Evolutionary conservation across 306 rosid genomes (phyloP).

Genomic region (Cucumis melo): DNA sequence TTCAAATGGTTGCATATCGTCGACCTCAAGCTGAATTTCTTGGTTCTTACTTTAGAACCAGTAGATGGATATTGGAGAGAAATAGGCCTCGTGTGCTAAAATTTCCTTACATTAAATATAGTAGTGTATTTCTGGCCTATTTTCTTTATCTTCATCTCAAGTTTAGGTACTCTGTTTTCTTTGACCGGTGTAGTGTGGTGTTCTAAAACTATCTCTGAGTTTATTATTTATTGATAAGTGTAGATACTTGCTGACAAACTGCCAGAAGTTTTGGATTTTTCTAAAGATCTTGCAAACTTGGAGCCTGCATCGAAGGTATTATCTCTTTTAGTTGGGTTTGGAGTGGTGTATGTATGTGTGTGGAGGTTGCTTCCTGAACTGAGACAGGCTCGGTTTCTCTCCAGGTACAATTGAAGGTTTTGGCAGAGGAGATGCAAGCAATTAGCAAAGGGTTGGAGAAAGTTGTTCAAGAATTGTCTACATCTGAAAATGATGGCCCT

Average conservation of each 20-base stretch:
- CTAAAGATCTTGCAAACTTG: conserved; percentile 58
- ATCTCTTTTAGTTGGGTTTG: conserved; percentile 8
- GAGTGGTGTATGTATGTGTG: not conserved
- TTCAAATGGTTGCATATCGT: not conserved
- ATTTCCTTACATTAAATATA: not conserved
- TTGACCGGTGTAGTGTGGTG: not conserved
- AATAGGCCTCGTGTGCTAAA: not conserved
- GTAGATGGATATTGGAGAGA: not conserved
- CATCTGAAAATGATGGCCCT: conserved; percentile 72
- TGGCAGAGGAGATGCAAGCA: conserved; percentile 97
- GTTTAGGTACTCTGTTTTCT: not conserved
- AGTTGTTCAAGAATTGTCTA: conserved; percentile 65
- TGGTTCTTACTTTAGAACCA: not conserved
- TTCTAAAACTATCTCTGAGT: not conserved
- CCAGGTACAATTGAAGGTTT: conserved; percentile 67
- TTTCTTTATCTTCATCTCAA: not conserved
- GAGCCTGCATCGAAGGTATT: conserved; percentile 82
- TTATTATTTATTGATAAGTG: conserved; percentile 10
- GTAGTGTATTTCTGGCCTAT: not conserved
- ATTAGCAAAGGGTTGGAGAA: conserved; percentile 87
- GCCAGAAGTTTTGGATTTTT: conserved; percentile 78
- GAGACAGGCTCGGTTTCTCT: conserved; percentile 1
- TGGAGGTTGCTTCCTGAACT: not conserved
- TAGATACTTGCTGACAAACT: conserved; percentile 69
- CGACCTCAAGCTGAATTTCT: not conserved